A percentile compares a stretch with the other conserved stretches of the same genome.
Evolutionary conservation across 108 stramenopile genomes (phyloP).

Genomic region (Hondaea fermentalgiana): DNA sequence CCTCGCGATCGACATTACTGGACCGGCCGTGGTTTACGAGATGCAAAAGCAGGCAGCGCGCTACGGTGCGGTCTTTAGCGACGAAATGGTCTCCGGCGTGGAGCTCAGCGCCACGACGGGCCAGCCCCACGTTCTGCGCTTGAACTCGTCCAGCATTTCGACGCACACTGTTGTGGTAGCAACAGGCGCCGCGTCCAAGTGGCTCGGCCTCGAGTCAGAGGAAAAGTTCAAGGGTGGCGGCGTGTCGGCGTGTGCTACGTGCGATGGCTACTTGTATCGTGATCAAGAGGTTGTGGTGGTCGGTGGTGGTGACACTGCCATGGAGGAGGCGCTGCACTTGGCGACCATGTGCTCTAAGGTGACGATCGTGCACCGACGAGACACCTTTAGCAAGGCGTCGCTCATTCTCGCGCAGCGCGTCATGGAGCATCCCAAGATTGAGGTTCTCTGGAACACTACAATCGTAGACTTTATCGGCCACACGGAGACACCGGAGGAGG

Average conservation of each 20-base stretch:
- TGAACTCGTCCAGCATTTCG: conserved; percentile 60
- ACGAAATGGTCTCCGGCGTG: conserved; percentile 56
- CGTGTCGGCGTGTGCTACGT: conserved; percentile 84
- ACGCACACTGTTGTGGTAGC: conserved; percentile 81
- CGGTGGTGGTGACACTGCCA: conserved; percentile 89
- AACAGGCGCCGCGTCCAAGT: conserved; percentile 84
- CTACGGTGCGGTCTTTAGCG: conserved; percentile 72
- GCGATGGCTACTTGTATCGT: conserved; percentile 78
- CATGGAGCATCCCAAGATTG: conserved; percentile 66
- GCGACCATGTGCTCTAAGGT: conserved; percentile 67
- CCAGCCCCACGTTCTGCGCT: conserved; percentile 35
- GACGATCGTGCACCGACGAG: conserved; percentile 79
- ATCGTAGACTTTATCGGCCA: conserved; percentile 62
- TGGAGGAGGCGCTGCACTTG: conserved; percentile 88
- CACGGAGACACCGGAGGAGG: conserved; percentile 38
- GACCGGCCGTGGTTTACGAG: conserved; percentile 64
- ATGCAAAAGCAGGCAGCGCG: conserved; percentile 73
- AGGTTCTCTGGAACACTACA: conserved; percentile 69
- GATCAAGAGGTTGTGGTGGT: conserved; percentile 75
- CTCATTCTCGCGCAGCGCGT: conserved; percentile 76
- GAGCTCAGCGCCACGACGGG: conserved; percentile 56
- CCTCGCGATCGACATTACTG: conserved; percentile 60
- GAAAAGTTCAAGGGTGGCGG: conserved; percentile 76
- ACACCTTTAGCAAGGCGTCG: conserved; percentile 70
- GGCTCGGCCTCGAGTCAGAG: conserved; percentile 76